Base-by-base conservation (phyloP, 1,284 basidiomycete genomes). In the Coriolopsis trogii region DNA sequence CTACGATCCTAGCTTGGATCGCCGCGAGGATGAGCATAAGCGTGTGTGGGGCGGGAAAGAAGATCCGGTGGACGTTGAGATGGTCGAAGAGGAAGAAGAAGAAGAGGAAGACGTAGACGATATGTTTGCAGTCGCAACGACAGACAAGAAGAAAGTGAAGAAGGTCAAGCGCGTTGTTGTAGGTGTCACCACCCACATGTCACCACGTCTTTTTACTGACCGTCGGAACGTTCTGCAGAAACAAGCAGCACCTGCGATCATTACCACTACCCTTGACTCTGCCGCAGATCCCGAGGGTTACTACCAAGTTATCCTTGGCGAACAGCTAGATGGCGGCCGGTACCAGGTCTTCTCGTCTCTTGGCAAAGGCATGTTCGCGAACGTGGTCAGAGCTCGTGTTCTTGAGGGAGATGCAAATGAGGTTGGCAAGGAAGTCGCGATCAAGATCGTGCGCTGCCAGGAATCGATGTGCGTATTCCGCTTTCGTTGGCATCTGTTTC, bases 351-450 rank as follows among this genome's bases (percentile, higher is more conserved):
- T 92, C 60, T 94, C 93, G 26, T 93, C 85, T 41, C 78, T 99
- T 10, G 97, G 97, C 28, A 95, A 96, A 68, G 97, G 97, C 52
- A 99, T 99, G 95, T 99, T 99, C 71, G 93, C 94, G 36, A 93
- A 91, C 42, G 97, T 99, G 33, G 95, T 98, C 20, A 83, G 91
- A 40, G 95, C 95, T 7, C 87, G 92, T 41, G 84, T 97, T 20
- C 75, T 95, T 26, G 82, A 89, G 61, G 82, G 81, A 7, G 90
- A 92, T 29, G 64, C 74, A 3, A 77, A 79, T 53, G 85, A 87
- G 62, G 64, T 69, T 9, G 85, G 84, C 3, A 84, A 82, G 62
- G 95, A 99, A 67, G 95, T 99, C 2, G 97, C 97, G 0, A 98
- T 99, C 73, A 99, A 99, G 73, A 95, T 99, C 59, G 88, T 98